Base-by-base conservation (phyloP, 441 rosid species). In the Corymbia citriodora region DNA sequence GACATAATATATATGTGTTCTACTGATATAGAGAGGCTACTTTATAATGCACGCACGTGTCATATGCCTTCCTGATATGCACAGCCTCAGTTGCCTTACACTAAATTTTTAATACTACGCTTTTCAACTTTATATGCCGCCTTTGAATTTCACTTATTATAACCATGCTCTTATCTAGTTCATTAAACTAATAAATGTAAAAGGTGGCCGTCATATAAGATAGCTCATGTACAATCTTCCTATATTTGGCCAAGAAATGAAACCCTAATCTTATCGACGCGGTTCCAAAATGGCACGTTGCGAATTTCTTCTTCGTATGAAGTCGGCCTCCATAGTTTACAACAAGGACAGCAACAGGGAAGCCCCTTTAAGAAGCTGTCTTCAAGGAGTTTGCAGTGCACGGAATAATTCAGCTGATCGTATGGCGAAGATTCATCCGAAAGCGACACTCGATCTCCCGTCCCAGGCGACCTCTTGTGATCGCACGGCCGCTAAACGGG, bases 361-460 rank as follows among this genome's bases (percentile, higher is more conserved):
- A 40, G 50, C 10, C 29, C 29, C 85, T 74, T 11, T 74, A 21
- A 74, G 50, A 74, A 40, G 85, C 85, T 19, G 29, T 74, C 83
- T 40, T 48, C 85, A 23, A 21, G 29, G 16, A 74, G 52, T 8
- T 19, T 40, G 85, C 52, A 11, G 52, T 3, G 85, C 16, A 40
- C 3, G 85, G 5, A 40, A 74, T 15, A 21, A 12, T 74, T 74
- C 85, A 40, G 52, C 50, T 21, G 85, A 74, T 21, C 85, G 6
- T 6, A 94, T 94, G 95, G 92, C 93, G 57, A 96, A 93, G 89
- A 92, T 96, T 59, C 94, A 94, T 90, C 97, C 96, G 87, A 93
- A 90, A 87, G 70, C 89, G 7, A 65, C 88, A 9, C 17, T 57
- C 13, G n/a, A 90, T 90, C 79, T 91, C 36, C 85, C 82, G 17